phyloP scores from a whole-genome alignment of 208 protist genomes.

The Leishmania amazonensis region DNA sequence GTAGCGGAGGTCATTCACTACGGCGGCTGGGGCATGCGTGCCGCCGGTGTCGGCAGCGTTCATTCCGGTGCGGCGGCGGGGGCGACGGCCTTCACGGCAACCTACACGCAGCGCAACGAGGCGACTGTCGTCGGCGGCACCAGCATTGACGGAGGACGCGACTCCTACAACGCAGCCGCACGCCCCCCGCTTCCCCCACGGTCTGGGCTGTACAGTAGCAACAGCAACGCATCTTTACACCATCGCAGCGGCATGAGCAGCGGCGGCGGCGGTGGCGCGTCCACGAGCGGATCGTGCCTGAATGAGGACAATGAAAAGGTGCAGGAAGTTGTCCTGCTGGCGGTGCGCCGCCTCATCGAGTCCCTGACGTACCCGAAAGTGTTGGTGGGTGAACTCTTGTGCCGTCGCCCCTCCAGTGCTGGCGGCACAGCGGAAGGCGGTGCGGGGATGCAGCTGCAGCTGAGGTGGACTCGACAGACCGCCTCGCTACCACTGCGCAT shows the following conservation, averaged over 20 bases:
- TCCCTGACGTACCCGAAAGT: conserved; percentile 77
- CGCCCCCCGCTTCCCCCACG: conserved; percentile 9
- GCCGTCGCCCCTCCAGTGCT: neutral
- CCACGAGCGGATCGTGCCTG: conserved; percentile 20
- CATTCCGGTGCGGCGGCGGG: neutral
- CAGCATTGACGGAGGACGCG: neutral
- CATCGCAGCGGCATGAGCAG: neutral
- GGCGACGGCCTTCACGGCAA: conserved; percentile 21
- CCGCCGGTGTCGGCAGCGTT: neutral
- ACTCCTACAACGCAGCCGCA: neutral
- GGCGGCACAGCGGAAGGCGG: neutral
- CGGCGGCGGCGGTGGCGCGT: neutral
- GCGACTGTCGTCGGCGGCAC: neutral
- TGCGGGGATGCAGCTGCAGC: conserved; percentile 1
- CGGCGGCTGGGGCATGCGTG: neutral
- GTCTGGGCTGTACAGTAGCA: neutral
- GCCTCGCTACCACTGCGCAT: conserved; percentile 57
- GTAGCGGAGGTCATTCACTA: neutral
- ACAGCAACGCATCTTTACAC: neutral
- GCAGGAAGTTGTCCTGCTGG: conserved; percentile 71
- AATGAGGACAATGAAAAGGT: conserved; percentile 66
- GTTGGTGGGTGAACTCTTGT: conserved; percentile 41
- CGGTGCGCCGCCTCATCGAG: conserved; percentile 48
- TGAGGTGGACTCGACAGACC: conserved; percentile 52
- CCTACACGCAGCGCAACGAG: conserved; percentile 29